phyloP scores from a whole-genome alignment of 805 yeast species.

The Lipomyces orientalis region DNA sequence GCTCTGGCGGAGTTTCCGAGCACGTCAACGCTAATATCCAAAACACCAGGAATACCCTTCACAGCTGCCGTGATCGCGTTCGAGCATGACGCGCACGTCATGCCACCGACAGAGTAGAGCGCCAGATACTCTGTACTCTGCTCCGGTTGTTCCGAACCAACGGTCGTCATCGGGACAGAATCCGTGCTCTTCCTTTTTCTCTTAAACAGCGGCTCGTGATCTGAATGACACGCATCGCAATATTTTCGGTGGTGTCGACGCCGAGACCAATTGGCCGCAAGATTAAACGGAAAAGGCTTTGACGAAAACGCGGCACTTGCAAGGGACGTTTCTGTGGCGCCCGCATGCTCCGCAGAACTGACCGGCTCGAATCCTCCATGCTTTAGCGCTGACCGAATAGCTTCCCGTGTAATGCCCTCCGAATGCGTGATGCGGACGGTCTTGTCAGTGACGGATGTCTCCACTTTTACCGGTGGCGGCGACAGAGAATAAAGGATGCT shows the following conservation, averaged over 20 bases:
- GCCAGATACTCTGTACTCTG: constrained; percentile 52
- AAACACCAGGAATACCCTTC: constrained; percentile 43
- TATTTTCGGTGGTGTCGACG: constrained; percentile 34
- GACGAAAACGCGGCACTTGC: constrained; percentile 23
- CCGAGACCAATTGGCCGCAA: constrained; percentile 28
- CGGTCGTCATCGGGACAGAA: constrained; percentile 6
- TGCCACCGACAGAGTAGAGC: constrained; percentile 62
- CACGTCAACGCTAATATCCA: constrained; percentile 57
- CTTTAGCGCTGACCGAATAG: constrained; percentile 35
- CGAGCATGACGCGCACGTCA: constrained; percentile 72
- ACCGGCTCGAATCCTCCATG: constrained; percentile 40
- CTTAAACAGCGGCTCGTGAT: constrained; percentile 17
- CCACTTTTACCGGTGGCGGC: constrained; percentile 31
- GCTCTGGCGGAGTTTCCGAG: constrained; percentile 60
- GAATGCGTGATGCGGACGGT: constrained; percentile 36
- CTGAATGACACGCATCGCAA: constrained; percentile 33
- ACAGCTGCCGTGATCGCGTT: constrained; percentile 55
- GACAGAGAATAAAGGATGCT: constrained; percentile 30
- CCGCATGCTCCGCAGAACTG: constrained; percentile 19
- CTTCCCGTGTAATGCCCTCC: constrained; percentile 25
- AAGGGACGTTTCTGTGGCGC: constrained; percentile 4
- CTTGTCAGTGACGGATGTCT: constrained; percentile 29
- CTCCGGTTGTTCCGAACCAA: constrained; percentile 40
- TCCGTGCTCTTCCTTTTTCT: constrained; percentile 5
- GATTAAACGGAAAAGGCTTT: constrained; percentile 33